A percentile compares a stretch with the other conserved stretches of the same genome.
Conservation (phyloP, 192 early-diverging fungal genomes). For the Chytriomyces confervae region DNA sequence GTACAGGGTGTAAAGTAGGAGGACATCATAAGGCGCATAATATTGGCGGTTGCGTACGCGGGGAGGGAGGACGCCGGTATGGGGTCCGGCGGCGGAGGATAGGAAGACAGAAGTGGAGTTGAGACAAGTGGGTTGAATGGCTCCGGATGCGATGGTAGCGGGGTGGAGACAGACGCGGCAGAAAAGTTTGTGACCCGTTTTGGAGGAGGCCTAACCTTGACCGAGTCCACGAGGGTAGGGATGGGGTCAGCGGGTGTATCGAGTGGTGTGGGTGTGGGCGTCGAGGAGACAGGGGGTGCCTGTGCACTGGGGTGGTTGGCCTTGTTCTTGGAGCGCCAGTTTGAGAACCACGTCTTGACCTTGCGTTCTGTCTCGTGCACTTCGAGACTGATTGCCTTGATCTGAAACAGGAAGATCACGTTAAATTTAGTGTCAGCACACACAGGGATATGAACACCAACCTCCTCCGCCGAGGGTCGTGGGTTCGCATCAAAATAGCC, state of each 20-base stretch:
- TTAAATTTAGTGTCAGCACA: neutral
- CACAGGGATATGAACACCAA: neutral
- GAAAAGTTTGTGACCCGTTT: constrained; percentile 27
- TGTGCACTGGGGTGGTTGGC: neutral
- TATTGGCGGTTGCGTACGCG: neutral
- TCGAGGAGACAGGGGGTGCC: neutral
- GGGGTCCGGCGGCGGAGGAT: constrained; percentile 23
- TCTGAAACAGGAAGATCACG: neutral
- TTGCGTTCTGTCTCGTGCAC: constrained; percentile 20
- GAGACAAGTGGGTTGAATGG: neutral
- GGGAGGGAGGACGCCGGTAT: constrained; percentile 11
- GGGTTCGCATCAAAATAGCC: constrained; percentile 20
- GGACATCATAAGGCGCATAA: constrained; percentile 22
- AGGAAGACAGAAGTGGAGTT: neutral
- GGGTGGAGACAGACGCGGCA: neutral
- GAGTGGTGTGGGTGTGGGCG: neutral
- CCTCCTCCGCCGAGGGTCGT: constrained; percentile 21
- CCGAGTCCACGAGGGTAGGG: constrained; percentile 17
- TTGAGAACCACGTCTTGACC: constrained; percentile 25
- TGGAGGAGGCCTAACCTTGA: constrained; percentile 27
- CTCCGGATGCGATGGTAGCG: neutral
- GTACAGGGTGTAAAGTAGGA: constrained; percentile 15
- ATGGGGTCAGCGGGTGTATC: neutral
- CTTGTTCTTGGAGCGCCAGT: constrained; percentile 28
- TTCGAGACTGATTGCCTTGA: neutral